Evolutionary conservation across 345 rosid species (phyloP), one percentile per base, ranked within the genome.

Genomic region (Brassica nigra): DNA sequence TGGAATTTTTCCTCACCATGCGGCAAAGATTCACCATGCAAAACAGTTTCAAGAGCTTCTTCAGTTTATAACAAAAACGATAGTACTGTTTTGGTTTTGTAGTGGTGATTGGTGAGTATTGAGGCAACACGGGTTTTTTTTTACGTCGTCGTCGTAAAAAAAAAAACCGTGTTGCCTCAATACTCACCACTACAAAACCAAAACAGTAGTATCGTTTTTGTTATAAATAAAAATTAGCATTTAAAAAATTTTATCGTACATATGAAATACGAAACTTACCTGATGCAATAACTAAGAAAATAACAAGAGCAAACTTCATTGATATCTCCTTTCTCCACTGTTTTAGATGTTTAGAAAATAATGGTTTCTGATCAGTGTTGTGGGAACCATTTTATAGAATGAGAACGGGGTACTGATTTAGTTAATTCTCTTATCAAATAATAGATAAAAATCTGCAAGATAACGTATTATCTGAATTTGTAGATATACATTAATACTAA

Each of bases 101-200:
- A 23, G 27, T 23, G 27, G 27, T 23, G 27, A 23, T 1, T 23
- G 27, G 27, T 23, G 27, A 23, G 27, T 23, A 23, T 23, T 23
- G 27, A 23, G 27, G 27, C 27, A 23, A 23, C 27, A 23, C 27
- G 27, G 27, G 2, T 23, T 23, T 23, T 23, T 23, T 23, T 23
- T 23, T 23, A 23, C 27, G 27, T 23, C 27, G 27, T 23, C 27
- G 27, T 23, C 27, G 27, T 23, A 23, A 23, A 23, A 23, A 23
- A 23, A 23, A 23, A 23, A 23, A 27, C 62, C 28, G 30, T 23
- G 28, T 10, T 20, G 62, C 62, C 28, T 23, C 62, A 8, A 58
- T 58, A 23, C 30, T 58, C 62, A 58, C 28, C 62, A 58, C 62
- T 58, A 58, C 62, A 58, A 58, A 58, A 8, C 62, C 62, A 58